These are phyloP conservation scores for Cladosporium sp. DNA, from an alignment of 2,329 filamentous ascomycete species.

Conservation along the genomic window DNA sequence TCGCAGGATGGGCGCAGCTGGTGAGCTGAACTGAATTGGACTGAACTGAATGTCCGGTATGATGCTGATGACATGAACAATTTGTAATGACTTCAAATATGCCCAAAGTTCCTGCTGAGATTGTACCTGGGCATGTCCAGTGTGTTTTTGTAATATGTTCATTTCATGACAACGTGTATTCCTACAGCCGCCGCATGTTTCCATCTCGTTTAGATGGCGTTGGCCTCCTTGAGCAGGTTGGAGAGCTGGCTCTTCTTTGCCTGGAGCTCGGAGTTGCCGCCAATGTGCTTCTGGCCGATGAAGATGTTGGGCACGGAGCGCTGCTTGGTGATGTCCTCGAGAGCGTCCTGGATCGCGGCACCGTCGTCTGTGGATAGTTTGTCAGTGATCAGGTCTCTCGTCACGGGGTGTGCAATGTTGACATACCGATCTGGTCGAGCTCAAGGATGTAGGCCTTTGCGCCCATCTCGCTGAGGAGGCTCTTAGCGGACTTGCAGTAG, in stretches of 20 bases:
- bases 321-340: conserved; percentile 78
- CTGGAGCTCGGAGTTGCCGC: conserved; percentile 90
- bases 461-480: conserved; percentile 65
- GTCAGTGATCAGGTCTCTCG: background rate
- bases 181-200: background rate
- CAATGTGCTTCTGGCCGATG: conserved; percentile 88
- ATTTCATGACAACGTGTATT: background rate
- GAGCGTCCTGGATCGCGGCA: conserved; percentile 75
- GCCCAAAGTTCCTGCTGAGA: background rate
- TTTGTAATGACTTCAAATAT: background rate
- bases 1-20: conserved; percentile 40
- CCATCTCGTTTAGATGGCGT: conserved; percentile 54
- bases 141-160: background rate
- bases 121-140: background rate
- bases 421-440: conserved; percentile 80
- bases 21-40: conserved; percentile 27
- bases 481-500: conserved; percentile 81
- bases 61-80: background rate
- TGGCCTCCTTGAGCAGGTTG: conserved; percentile 62
- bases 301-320: conserved; percentile 94
- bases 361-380: conserved; percentile 66
- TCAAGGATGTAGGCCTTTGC: conserved; percentile 77
- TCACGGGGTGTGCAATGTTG: background rate
- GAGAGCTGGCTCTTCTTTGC: conserved; percentile 64
- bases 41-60: background rate